Conservation (phyloP, 192 early-diverging fungal genomes). For the Coemansia sp. region DNA sequence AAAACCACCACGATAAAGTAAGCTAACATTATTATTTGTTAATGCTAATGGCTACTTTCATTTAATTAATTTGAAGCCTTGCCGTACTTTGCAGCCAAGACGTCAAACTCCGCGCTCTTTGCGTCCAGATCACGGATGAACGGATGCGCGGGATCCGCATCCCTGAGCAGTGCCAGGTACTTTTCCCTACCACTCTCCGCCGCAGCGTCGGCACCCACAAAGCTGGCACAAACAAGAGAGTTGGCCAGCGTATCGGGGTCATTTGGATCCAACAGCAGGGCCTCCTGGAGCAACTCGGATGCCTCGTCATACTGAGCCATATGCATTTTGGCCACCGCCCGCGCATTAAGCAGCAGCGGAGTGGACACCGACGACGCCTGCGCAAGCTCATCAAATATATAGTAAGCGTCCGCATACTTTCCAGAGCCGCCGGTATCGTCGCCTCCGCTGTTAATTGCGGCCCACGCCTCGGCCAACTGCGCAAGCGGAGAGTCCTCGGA, state of each 20-base stretch:
- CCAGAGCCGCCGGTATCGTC: slow-evolving; percentile 6
- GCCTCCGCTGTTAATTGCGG: slow-evolving; percentile 68
- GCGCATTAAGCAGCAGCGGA: slow-evolving; percentile 71
- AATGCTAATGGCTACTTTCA: no score
- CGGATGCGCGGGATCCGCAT: slow-evolving; percentile 74
- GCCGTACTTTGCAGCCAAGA: slow-evolving; percentile 15
- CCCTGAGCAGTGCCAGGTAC: slow-evolving; percentile 72
- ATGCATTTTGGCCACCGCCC: slow-evolving; percentile 83
- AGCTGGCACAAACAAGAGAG: slow-evolving; percentile 71
- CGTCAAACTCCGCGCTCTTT: slow-evolving; percentile 83
- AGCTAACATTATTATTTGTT: no score
- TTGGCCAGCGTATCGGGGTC: slow-evolving; percentile 89
- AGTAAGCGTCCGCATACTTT: slow-evolving; percentile 85
- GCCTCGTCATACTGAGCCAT: slow-evolving; percentile 82
- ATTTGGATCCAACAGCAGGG: slow-evolving; percentile 66
- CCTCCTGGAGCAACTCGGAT: slow-evolving; percentile 73
- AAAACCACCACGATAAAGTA: no score
- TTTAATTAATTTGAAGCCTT: background rate
- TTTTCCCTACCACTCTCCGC: slow-evolving; percentile 43
- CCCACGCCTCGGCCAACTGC: slow-evolving; percentile 92
- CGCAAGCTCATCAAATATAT: slow-evolving; percentile 93
- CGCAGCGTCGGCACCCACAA: slow-evolving; percentile 69
- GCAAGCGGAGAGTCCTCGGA: slow-evolving; percentile 94
- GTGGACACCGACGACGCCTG: slow-evolving; percentile 72
- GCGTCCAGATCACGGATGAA: slow-evolving; percentile 74